Evolutionary conservation across 2,329 filamentous ascomycete species (phyloP).

Genomic region (Exophiala calicioides): DNA sequence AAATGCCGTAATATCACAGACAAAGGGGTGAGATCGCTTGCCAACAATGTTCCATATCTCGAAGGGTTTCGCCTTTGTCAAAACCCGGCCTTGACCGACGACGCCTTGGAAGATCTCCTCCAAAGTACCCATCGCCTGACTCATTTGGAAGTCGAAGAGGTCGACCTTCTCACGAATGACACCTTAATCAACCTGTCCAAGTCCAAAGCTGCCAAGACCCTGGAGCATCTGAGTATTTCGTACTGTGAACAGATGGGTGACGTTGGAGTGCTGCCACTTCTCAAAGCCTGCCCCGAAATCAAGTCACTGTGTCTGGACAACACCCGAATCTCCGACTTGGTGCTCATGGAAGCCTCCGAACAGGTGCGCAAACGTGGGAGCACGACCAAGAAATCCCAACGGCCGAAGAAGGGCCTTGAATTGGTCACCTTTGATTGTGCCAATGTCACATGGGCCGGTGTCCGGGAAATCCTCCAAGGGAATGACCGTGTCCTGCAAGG

Average conservation of each 20-base stretch:
- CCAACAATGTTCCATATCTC: slow-evolving; percentile 72
- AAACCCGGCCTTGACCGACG: slow-evolving; percentile 72
- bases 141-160: slow-evolving; percentile 86
- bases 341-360: slow-evolving; percentile 79
- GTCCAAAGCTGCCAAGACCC: slow-evolving; percentile 68
- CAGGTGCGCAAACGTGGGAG: slow-evolving; percentile 69
- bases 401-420: slow-evolving; percentile 65
- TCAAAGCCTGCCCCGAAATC: slow-evolving; percentile 72
- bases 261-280: slow-evolving; percentile 75
- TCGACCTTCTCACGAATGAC: slow-evolving; percentile 73
- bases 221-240: slow-evolving; percentile 83
- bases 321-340: slow-evolving; percentile 82
- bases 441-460: slow-evolving; percentile 88
- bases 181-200: slow-evolving; percentile 73
- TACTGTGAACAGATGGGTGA: slow-evolving; percentile 88
- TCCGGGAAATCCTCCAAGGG: slow-evolving; percentile 80
- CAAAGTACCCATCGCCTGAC: slow-evolving; percentile 75
- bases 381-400: slow-evolving; percentile 41
- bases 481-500: slow-evolving; percentile 68
- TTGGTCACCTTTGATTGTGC: slow-evolving; percentile 89
- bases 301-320: slow-evolving; percentile 85
- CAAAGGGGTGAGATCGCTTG: slow-evolving; percentile 68
- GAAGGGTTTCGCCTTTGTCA: slow-evolving; percentile 82
- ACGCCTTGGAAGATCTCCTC: slow-evolving; percentile 69
- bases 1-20: slow-evolving; percentile 75